phyloP scores from a whole-genome alignment of 2,329 filamentous ascomycete species.

The Ophiostoma sp. region DNA sequence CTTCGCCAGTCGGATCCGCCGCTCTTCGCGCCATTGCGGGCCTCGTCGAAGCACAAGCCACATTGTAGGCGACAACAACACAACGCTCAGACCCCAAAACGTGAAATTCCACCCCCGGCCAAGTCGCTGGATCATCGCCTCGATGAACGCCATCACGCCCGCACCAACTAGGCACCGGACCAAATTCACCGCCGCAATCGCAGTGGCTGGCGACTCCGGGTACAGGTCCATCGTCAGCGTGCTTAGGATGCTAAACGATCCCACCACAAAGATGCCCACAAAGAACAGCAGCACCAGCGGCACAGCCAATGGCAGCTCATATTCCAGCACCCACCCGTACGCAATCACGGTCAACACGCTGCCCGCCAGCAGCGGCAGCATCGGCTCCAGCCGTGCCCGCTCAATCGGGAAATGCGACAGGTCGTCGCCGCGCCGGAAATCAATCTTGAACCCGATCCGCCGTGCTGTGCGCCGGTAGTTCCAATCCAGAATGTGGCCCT shows the following conservation, averaged over 20 bases:
- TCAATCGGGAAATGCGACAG: conserved; percentile 52
- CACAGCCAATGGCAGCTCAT: conserved; percentile 43
- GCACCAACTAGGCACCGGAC: conserved; percentile 58
- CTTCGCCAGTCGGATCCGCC: conserved; percentile 33
- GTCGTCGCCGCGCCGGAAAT: conserved; percentile 52
- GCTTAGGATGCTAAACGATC: conserved; percentile 58
- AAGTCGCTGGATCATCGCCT: conserved; percentile 52
- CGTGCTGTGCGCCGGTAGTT: conserved; percentile 66
- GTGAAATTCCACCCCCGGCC: conserved; percentile 61
- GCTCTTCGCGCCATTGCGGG: conserved; percentile 44
- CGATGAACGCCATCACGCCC: conserved; percentile 53
- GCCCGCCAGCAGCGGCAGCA: conserved; percentile 50
- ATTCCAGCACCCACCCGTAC: conserved; percentile 51
- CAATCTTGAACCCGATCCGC: conserved; percentile 56
- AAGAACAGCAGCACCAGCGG: conserved; percentile 54
- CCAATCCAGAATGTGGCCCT: conserved; percentile 57
- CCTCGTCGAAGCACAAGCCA: conserved; percentile 48
- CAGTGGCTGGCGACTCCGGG: conserved; percentile 55
- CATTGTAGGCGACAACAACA: conserved; percentile 45
- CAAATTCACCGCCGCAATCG: conserved; percentile 60
- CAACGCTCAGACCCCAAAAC: conserved; percentile 49
- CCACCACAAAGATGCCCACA: conserved; percentile 54
- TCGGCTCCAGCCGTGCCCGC: conserved; percentile 48
- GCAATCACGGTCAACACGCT: conserved; percentile 49
- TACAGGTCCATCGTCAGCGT: conserved; percentile 60